A percentile compares a stretch with the other conserved stretches of the same genome.
Evolutionary conservation across 129 eudicot species (phyloP).

Genomic region (Flaveria robusta): DNA sequence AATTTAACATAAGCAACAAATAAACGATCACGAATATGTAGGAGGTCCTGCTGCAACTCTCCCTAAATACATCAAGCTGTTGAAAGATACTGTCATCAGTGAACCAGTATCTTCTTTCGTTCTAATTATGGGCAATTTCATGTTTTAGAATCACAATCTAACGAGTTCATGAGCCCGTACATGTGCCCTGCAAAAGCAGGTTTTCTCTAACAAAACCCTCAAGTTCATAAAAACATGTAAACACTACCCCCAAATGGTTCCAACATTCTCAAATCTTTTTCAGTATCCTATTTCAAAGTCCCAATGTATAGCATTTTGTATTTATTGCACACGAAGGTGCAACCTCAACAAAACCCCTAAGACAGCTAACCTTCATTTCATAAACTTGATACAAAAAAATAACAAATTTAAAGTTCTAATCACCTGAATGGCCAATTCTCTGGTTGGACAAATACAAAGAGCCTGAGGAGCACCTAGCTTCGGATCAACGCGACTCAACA

Average conservation of each 20-base stretch:
- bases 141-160: background rate
- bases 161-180: background rate
- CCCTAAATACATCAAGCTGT: background rate
- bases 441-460: slow-evolving; percentile 81
- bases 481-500: slow-evolving; percentile 90
- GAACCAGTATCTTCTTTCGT: background rate
- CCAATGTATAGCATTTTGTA: slow-evolving; percentile 2
- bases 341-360: no score
- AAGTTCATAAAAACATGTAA: no score
- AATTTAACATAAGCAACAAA: background rate
- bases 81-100: background rate
- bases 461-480: slow-evolving; percentile 66
- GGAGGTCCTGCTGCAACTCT: slow-evolving; percentile 15
- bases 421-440: slow-evolving; percentile 87
- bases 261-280: background rate
- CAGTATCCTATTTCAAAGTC: background rate
- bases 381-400: background rate
- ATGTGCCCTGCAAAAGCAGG: background rate
- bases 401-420: background rate
- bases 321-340: no score
- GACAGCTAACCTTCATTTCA: no score
- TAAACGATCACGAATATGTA: background rate
- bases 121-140: background rate
- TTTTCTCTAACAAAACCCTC: no score
- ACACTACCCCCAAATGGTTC: no score